phyloP scores from a whole-genome alignment of 257 asterid species.

The Nicotiana obtusifolia region DNA sequence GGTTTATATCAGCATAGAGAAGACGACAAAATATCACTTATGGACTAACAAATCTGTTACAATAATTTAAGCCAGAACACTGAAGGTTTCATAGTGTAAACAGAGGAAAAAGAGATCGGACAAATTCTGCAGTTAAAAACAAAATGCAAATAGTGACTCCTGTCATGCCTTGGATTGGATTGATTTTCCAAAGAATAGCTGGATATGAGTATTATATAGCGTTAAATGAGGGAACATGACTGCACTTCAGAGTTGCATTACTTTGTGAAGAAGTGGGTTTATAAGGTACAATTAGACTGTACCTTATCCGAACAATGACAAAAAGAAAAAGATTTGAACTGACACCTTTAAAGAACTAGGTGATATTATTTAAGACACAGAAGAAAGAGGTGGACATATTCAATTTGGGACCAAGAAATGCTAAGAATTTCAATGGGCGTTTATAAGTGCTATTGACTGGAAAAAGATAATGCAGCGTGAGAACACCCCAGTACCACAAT shows the following conservation, averaged over 20 bases:
- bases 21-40: not conserved
- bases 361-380: not conserved
- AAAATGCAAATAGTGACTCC: not conserved
- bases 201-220: not conserved
- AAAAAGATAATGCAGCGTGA: not conserved
- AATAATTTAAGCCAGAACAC: not conserved
- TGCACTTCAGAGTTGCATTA: not conserved
- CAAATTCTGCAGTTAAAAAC: not conserved
- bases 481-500: not conserved
- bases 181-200: not conserved
- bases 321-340: not conserved
- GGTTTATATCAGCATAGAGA: not conserved
- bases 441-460: not conserved
- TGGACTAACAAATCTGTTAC: not conserved
- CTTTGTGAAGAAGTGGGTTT: not conserved
- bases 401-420: not conserved
- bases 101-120: not conserved
- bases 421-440: not conserved
- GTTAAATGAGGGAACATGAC: constrained; percentile 4
- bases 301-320: not conserved
- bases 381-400: not conserved
- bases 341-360: not conserved
- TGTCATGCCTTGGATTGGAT: not conserved
- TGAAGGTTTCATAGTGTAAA: not conserved
- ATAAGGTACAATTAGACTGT: not conserved